Base-by-base conservation (phyloP, 1,284 basidiomycete genomes). In the Moniliophthora roreri region DNA sequence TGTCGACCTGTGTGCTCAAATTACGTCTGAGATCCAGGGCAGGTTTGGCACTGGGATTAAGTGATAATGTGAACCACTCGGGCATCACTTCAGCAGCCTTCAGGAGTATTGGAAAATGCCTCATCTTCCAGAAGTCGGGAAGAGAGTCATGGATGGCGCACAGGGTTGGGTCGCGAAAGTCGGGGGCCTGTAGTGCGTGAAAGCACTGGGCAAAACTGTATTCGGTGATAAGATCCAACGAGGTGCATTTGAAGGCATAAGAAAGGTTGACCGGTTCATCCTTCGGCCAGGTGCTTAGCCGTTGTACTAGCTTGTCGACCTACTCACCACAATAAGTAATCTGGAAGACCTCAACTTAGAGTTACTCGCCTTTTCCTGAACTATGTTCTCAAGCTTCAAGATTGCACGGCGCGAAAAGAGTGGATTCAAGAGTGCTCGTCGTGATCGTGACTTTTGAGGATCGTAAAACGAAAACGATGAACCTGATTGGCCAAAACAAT, bases 81-180 rank as follows among this genome's bases (percentile, higher is more conserved):
- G 44, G 44, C 11, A 46, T 13, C 26, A 20, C 15, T 20, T 20
- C 41, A 13, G 21, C 15, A n/a, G n/a, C n/a, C 11, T 32, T 32
- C 28, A 11, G 11, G 13, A 9, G 21, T 11, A 41, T n/a, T 18
- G 48, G 48, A 16, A 50, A 18, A 18, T 50, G 26, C 32, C 28
- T 50, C n/a, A 40, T 18, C 7, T n/a, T 16, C 48, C 69, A 39
- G 70, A 75, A 38, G 72, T 70, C 24, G 72, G 72, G 7, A 70
- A 71, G 32, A 69, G 58, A 23, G 67, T 63, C 38, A 40, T 48
- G 49, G 24, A 52, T n/a, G 50, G 48, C 38, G 52, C 52, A 36
- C 48, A 44, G 8, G 18, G 40, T 39, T 10, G 37, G 38, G 18
- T 50, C 37, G 15, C 16, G 11, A 18, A 50, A 50, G 4, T 37